These are phyloP conservation scores for Misopates orontium DNA, from an alignment of 257 asterid species.

Conservation along the genomic window DNA sequence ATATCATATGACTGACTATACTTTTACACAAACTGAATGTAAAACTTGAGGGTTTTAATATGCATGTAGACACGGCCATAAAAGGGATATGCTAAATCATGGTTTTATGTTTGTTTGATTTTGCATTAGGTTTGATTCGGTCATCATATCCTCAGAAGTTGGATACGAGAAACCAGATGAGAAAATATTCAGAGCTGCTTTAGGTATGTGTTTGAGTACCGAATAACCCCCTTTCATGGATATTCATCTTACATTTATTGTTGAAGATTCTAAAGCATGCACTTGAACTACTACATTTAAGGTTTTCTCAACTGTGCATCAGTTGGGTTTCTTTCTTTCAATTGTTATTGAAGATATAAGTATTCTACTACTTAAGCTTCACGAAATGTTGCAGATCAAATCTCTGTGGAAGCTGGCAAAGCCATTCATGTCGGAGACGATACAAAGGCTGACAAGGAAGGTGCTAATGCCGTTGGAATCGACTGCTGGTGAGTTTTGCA, in stretches of 20 bases:
- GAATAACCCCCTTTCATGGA: not conserved
- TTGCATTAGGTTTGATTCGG: conserved; percentile 76
- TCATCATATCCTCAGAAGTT: conserved; percentile 87
- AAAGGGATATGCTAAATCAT: not conserved
- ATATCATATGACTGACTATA: not conserved
- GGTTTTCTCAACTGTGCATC: not conserved
- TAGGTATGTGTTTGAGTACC: conserved; percentile 52
- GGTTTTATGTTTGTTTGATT: not conserved
- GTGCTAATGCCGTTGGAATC: conserved; percentile 80
- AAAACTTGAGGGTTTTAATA: not conserved
- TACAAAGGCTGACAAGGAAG: conserved; percentile 71
- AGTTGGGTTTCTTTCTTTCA: not conserved
- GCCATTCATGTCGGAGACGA: conserved; percentile 94
- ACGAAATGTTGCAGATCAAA: conserved; percentile 52
- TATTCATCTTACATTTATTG: not conserved
- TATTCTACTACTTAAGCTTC: not conserved
- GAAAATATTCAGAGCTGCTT: conserved; percentile 74
- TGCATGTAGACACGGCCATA: conserved; percentile 4
- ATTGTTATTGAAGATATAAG: not conserved
- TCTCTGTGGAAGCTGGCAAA: conserved; percentile 57
- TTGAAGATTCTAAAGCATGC: not conserved
- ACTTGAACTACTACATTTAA: not conserved
- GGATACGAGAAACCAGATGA: conserved; percentile 88
- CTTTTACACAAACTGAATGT: not conserved
- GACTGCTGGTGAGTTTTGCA: conserved; percentile 63